Base-by-base conservation (phyloP, 2,329 filamentous ascomycete species). In the Ophiostoma sp. region DNA sequence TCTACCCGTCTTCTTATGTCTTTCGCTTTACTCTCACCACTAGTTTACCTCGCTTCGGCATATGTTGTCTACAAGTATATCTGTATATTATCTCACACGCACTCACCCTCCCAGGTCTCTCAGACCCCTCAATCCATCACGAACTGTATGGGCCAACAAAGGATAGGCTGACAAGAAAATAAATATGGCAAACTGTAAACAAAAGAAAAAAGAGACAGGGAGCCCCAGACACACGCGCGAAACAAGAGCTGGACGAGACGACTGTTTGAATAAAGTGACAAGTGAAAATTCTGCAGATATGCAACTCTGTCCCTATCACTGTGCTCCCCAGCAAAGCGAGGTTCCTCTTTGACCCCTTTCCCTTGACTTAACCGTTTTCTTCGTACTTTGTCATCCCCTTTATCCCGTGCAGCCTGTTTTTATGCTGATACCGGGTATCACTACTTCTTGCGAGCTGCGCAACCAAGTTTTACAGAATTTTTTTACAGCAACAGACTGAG, bases 201-300 rank as follows among this genome's bases (percentile, higher is more conserved):
- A 38, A 38, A 60, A 4, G 55, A 60, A 38, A 12, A 4, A 60
- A 38, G 55, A 60, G 27, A 40, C 55, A 55, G 16, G 55, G 55
- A 14, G 27, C 55, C 16, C 55, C 38, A 27, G 9, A 38, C 55
- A 38, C 55, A 60, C 55, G 27, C 55, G 14, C 27, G n/a, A 36
- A 9, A 60, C 5, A 7, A 5, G 4, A 52, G 18, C n/a, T 8
- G 5, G n/a, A 60, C 4, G 38, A 38, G 55, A 38, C 55, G 38
- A 27, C 55, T 27, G 27, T 7, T 5, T 12, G 4, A 60, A 60
- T 5, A 16, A 60, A n/a, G 55, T 38, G 55, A 60, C 27, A 55
- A 60, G 55, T 60, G 55, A 60, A 60, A 60, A 60, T 3, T 60
- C 55, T 60, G 55, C 27, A 40, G n/a, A 60, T 9, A 60, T 38